phyloP scores from a whole-genome alignment of 2,329 filamentous ascomycete genomes.

The Trichoderma brevicompactum region DNA sequence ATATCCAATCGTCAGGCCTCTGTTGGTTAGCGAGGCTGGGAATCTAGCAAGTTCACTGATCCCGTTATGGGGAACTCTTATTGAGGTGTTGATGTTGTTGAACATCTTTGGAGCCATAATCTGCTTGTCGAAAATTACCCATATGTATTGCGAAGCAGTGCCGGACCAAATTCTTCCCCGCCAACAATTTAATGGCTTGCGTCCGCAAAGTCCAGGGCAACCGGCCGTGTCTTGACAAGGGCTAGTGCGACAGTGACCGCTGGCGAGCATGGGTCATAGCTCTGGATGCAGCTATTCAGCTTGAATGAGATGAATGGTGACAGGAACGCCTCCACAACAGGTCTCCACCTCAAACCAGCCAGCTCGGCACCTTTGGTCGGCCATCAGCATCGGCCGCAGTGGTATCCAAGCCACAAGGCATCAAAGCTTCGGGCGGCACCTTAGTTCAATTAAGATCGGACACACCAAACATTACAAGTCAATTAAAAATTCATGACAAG shows the following conservation, averaged over 20 bases:
- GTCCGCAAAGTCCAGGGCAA: constrained; percentile 8
- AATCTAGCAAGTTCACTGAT: too few relatives aligned
- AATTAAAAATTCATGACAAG: constrained; percentile 6
- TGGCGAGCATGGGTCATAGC: constrained; percentile 12
- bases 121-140: not conserved
- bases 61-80: too few relatives aligned
- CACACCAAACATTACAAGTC: not conserved
- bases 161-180: not conserved
- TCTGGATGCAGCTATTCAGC: not conserved
- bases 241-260: not conserved
- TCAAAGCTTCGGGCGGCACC: not conserved
- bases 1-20: too few relatives aligned
- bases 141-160: not conserved
- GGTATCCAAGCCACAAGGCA: constrained; percentile 6
- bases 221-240: not conserved
- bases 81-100: too few relatives aligned
- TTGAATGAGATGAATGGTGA: constrained; percentile 22
- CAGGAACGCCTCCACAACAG: constrained; percentile 8
- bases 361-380: constrained; percentile 14
- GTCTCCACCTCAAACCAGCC: not conserved
- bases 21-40: too few relatives aligned
- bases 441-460: not conserved
- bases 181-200: not conserved
- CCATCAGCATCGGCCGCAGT: constrained; percentile 3
- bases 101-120: not conserved